phyloP scores from a whole-genome alignment of 179 eudicot species.

The Gypsophila paniculata region DNA sequence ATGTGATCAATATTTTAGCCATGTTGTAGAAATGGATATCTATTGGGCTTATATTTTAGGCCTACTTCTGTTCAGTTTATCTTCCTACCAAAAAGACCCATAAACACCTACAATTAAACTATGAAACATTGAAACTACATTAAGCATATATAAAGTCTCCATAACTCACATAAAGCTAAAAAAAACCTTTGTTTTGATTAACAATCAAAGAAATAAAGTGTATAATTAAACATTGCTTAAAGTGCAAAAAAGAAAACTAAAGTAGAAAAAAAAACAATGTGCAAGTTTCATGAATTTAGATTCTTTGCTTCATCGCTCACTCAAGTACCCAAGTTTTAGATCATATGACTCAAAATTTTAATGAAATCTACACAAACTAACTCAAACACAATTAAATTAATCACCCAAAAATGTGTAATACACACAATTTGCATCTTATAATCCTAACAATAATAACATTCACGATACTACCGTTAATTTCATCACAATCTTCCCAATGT shows the following conservation, averaged over 20 bases:
- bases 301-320: slow-evolving; percentile 24
- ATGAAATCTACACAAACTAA: background rate
- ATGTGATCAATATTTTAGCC: background rate
- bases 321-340: background rate
- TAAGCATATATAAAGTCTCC: too few species aligned
- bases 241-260: slow-evolving; percentile 10
- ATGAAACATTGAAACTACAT: too few species aligned
- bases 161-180: slow-evolving; percentile 1
- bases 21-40: background rate
- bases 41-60: background rate
- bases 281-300: slow-evolving; percentile 12
- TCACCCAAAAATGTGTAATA: background rate
- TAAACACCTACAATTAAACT: background rate
- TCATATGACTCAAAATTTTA: background rate
- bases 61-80: background rate
- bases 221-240: background rate
- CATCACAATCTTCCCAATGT: slow-evolving; percentile 49
- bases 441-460: slow-evolving; percentile 3
- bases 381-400: background rate
- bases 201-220: slow-evolving; percentile 12
- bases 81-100: too few species aligned
- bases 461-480: background rate
- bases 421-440: slow-evolving; percentile 5
- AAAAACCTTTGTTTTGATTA: background rate
- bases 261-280: background rate